A percentile compares a stretch with the other conserved stretches of the same genome.
These are phyloP conservation scores for Datura wrightii DNA, from an alignment of 257 asterid species.

Conservation along the genomic window DNA sequence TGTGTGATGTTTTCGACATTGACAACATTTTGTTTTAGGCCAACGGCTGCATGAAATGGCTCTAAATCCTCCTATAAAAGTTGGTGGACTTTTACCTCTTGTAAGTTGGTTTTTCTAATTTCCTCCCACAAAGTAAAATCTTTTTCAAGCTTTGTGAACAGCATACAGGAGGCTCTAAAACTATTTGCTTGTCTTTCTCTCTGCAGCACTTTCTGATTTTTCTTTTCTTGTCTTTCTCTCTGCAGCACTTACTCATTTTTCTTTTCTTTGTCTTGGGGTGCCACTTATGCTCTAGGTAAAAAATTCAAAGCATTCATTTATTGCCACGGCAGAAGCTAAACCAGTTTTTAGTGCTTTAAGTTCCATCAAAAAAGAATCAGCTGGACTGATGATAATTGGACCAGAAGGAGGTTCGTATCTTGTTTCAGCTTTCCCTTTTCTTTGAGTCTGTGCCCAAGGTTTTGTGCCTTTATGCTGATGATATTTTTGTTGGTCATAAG, in stretches of 20 bases:
- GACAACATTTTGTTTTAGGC: conserved; percentile 50
- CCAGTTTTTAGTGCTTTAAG: conserved; percentile 67
- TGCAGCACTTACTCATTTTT: neutral
- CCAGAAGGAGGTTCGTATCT: conserved; percentile 94
- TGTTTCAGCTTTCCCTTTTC: neutral
- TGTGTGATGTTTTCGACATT: neutral
- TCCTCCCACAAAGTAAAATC: neutral
- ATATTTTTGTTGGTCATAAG: conserved; percentile 14
- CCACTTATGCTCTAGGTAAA: conserved; percentile 56
- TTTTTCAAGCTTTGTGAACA: neutral
- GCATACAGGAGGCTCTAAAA: neutral
- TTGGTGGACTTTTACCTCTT: conserved; percentile 61
- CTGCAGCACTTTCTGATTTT: neutral
- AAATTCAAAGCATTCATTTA: conserved; percentile 65
- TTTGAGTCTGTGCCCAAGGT: conserved; percentile 8
- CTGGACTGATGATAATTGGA: conserved; percentile 82
- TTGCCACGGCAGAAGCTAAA: conserved; percentile 85
- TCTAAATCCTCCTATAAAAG: conserved; percentile 69
- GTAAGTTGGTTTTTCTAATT: conserved; percentile 50
- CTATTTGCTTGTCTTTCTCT: neutral
- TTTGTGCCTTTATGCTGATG: conserved; percentile 16
- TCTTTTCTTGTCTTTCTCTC: neutral
- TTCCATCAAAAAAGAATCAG: conserved; percentile 50
- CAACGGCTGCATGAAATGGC: conserved; percentile 91
- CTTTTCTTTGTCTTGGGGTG: conserved; percentile 11